A percentile compares a stretch with the other conserved stretches of the same genome.
Evolutionary conservation across 129 eudicot species (phyloP).

Genomic region (Centaurea solstitialis): DNA sequence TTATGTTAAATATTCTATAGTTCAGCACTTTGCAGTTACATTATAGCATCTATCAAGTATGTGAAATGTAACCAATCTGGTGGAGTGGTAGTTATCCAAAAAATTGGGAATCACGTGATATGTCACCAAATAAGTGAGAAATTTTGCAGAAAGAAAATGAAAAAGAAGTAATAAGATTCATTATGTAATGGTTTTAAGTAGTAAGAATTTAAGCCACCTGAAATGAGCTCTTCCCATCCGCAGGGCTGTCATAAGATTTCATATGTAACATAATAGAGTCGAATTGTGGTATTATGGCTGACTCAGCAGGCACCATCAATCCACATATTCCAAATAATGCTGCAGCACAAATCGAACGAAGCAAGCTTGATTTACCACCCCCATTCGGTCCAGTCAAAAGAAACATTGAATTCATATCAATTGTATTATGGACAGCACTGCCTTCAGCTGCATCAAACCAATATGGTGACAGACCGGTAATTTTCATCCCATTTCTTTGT

Average conservation of each 20-base stretch:
- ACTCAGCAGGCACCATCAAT: constrained; percentile 91
- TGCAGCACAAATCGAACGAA: constrained; percentile 91
- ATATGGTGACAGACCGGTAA: constrained; percentile 83
- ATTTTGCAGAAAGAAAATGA: background rate
- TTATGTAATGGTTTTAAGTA: background rate
- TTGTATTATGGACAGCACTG: constrained; percentile 62
- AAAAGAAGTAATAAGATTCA: background rate
- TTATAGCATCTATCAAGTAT: background rate
- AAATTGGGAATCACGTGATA: background rate
- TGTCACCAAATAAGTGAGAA: background rate
- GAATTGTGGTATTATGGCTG: constrained; percentile 86
- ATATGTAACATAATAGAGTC: constrained; percentile 92
- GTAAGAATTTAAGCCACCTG: constrained; percentile 50
- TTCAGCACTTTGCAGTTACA: background rate
- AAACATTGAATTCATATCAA: constrained; percentile 80
- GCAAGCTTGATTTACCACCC: constrained; percentile 95
- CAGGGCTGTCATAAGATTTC: constrained; percentile 97
- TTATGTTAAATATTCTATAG: background rate
- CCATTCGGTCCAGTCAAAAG: constrained; percentile 97
- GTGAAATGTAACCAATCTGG: background rate
- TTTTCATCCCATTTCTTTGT: constrained; percentile 56
- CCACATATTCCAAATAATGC: constrained; percentile 91
- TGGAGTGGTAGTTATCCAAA: background rate
- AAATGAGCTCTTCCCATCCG: constrained; percentile 97
- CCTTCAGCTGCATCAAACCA: constrained; percentile 96